Evolutionary conservation across 345 rosid species (phyloP).

Genomic region (Sisymbrium irio): DNA sequence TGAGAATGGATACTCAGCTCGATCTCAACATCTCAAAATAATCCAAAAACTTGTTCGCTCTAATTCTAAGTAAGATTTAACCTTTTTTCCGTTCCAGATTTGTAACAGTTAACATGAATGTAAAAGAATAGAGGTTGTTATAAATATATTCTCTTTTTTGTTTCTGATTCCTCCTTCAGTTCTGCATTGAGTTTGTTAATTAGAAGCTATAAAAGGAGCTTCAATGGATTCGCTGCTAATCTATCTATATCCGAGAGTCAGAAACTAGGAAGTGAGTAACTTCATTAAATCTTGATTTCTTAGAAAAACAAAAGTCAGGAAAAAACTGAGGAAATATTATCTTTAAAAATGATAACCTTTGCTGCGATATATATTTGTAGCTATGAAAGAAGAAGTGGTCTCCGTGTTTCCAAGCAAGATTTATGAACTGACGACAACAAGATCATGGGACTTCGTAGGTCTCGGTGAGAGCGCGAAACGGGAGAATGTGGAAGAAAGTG

Average conservation of each 20-base stretch:
- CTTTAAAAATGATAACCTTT: not conserved
- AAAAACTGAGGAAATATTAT: not conserved
- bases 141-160: not conserved
- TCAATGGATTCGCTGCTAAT: conserved; percentile 56
- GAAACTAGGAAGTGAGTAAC: conserved; percentile 32
- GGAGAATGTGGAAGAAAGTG: conserved; percentile 19
- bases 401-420: conserved; percentile 25
- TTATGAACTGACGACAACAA: conserved; percentile 32
- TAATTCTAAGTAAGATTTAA: not conserved
- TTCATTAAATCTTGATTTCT: not conserved
- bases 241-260: conserved; percentile 38
- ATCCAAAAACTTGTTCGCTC: conserved; percentile 6
- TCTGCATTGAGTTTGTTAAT: conserved; percentile 7
- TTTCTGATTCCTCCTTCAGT: not conserved
- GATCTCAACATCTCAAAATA: conserved; percentile 18
- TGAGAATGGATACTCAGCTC: conserved; percentile 8
- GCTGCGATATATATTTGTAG: conserved; percentile 20
- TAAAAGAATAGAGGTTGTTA: not conserved
- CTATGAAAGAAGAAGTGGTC: conserved; percentile 24
- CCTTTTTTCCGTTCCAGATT: not conserved
- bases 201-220: conserved; percentile 48
- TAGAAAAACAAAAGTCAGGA: not conserved
- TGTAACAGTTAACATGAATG: not conserved
- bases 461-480: conserved; percentile 14
- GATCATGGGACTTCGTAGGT: conserved; percentile 43